Percentiles rank a stretch among this genome's conserved stretches.
Evolutionary conservation across 2,329 filamentous ascomycete species (phyloP).

Genomic region (Blumeria graminis): DNA sequence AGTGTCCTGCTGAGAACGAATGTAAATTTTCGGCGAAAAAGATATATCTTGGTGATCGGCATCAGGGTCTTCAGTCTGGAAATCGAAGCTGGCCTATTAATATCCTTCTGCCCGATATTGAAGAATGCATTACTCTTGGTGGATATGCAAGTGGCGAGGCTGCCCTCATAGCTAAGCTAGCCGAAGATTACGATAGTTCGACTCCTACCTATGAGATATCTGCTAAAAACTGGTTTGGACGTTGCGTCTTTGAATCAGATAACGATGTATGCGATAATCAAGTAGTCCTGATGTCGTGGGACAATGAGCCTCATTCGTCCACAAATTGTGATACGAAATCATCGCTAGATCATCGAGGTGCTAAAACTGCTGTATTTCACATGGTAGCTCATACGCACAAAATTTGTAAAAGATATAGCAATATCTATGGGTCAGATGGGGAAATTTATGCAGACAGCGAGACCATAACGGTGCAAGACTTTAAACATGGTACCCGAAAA

Average conservation of each 20-base stretch:
- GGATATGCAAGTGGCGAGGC: slow-evolving; percentile 25
- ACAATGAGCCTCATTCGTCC: slow-evolving; percentile 30
- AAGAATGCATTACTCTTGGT: slow-evolving; percentile 34
- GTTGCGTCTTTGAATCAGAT: slow-evolving; percentile 85
- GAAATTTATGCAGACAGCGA: slow-evolving; percentile 69
- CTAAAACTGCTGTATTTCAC: slow-evolving; percentile 76
- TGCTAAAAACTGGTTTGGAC: slow-evolving; percentile 54
- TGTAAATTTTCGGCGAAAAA: slow-evolving; percentile 74
- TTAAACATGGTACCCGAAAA: slow-evolving; percentile 27
- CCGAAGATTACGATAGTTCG: slow-evolving; percentile 28
- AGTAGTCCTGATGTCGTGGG: slow-evolving; percentile 69
- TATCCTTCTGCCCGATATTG: slow-evolving; percentile 80
- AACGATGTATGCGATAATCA: slow-evolving; percentile 92
- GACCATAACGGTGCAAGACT: slow-evolving; percentile 53
- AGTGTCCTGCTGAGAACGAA: slow-evolving; percentile 45
- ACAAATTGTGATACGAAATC: slow-evolving; percentile 5
- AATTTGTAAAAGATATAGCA: slow-evolving; percentile 64
- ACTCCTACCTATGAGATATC: slow-evolving; percentile 24
- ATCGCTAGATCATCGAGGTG: slow-evolving; percentile 22
- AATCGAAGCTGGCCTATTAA: slow-evolving; percentile 62
- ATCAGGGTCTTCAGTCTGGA: slow-evolving; percentile 33
- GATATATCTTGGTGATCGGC: slow-evolving; percentile 29
- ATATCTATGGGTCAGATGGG: slow-evolving; percentile 67
- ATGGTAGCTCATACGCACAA: slow-evolving; percentile 82
- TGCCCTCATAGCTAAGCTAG: slow-evolving; percentile 16